Percentiles rank a stretch among this genome's conserved stretches.
phyloP scores from a whole-genome alignment of 352 stramenopile species.

The Pythium rhizo-oryzae region DNA sequence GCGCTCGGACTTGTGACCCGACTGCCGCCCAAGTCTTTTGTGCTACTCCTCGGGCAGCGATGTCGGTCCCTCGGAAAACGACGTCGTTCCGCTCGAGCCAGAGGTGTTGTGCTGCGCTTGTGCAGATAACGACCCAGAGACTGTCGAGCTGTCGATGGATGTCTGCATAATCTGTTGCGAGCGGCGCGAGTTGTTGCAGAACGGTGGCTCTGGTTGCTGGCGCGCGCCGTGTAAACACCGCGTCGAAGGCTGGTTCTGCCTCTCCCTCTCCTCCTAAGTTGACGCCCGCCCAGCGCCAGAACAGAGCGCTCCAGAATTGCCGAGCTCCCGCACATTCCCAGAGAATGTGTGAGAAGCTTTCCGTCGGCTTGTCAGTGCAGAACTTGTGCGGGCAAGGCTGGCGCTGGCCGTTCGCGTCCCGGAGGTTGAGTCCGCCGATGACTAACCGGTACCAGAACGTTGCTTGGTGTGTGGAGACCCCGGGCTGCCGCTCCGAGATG shows the following conservation, averaged over 20 bases:
- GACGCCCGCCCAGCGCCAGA: neutral
- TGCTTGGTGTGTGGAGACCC: neutral
- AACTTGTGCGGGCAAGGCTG: neutral
- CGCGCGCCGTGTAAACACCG: neutral
- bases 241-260: too few species aligned
- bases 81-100: neutral
- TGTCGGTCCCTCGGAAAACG: neutral
- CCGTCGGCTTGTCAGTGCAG: neutral
- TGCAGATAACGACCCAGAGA: neutral
- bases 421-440: neutral
- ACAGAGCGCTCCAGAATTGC: neutral
- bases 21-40: neutral
- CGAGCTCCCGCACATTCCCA: neutral
- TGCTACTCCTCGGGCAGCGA: neutral
- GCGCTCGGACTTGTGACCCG: neutral
- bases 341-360: neutral
- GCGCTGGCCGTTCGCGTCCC: neutral
- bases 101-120: neutral
- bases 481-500: too few species aligned
- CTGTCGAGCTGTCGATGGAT: neutral
- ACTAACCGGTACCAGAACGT: neutral
- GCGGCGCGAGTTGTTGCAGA: neutral
- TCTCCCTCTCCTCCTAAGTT: too few species aligned
- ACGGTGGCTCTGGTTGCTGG: neutral
- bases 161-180: neutral